Conservation (phyloP, 192 early-diverging fungal genomes). For the Gigaspora rosea region DNA sequence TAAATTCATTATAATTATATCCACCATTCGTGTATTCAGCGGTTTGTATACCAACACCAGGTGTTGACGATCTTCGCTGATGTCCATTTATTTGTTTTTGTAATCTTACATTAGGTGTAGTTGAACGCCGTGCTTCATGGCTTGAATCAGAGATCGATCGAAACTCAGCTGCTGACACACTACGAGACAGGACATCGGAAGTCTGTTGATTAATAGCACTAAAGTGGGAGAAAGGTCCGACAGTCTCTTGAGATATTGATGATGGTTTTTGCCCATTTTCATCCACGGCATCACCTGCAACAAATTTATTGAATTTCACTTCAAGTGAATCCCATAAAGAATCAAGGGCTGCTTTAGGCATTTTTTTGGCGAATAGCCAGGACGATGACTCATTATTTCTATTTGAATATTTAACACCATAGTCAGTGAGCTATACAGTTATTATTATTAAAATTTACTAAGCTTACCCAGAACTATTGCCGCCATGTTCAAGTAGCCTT, state of each 20-base stretch:
- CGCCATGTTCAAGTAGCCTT: constrained; percentile 53
- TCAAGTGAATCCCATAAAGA: constrained; percentile 61
- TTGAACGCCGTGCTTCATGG: constrained; percentile 28
- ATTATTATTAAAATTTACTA: background rate
- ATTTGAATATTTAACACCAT: constrained; percentile 7
- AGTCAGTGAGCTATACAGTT: background rate
- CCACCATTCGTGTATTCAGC: background rate
- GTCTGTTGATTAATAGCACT: constrained; percentile 24
- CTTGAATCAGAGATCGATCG: constrained; percentile 5
- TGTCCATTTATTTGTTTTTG: constrained; percentile 15
- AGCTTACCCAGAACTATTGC: constrained; percentile 36
- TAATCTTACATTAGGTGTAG: constrained; percentile 30
- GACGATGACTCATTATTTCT: constrained; percentile 27
- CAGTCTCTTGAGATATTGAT: background rate
- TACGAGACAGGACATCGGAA: constrained; percentile 26
- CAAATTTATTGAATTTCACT: constrained; percentile 60
- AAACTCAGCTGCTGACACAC: constrained; percentile 35
- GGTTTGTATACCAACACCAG: constrained; percentile 6
- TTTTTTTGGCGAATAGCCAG: constrained; percentile 46
- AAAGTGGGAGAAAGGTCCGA: constrained; percentile 32
- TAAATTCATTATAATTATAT: constrained; percentile 16
- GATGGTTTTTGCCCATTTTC: constrained; percentile 37
- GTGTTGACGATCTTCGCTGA: constrained; percentile 30
- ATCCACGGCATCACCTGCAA: constrained; percentile 51
- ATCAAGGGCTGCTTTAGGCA: constrained; percentile 57